Percentiles rank a stretch among this genome's conserved stretches.
Conservation (phyloP, 768 basidiomycete genomes). For the Cantharellus cinnabarinus region DNA sequence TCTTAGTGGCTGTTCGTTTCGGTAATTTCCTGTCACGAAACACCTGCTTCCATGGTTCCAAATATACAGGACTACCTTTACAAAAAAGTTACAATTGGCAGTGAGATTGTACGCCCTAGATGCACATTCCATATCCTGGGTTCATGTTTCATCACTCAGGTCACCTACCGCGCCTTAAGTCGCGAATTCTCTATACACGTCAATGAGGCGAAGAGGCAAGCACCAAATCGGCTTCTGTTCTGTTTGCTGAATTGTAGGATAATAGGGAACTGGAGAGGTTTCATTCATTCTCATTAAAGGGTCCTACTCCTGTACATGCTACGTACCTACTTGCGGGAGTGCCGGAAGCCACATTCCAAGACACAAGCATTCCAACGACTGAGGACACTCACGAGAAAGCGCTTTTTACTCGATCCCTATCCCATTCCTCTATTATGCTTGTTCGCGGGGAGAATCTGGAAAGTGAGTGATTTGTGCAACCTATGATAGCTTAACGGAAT, state of each 20-base stretch:
- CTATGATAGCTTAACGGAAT: too few species aligned
- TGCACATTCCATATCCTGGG: background rate
- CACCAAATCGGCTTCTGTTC: background rate
- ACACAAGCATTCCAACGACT: background rate
- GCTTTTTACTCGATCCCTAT: slow-evolving; percentile 21
- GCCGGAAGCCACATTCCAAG: background rate
- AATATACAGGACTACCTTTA: background rate
- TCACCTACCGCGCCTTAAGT: slow-evolving; percentile 62
- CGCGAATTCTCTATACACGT: slow-evolving; percentile 51
- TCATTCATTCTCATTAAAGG: slow-evolving; percentile 24
- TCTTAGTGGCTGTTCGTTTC: too few species aligned
- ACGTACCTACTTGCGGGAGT: slow-evolving; percentile 56
- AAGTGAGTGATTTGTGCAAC: slow-evolving; percentile 14
- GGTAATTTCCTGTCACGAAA: too few species aligned
- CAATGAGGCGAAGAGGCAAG: slow-evolving; percentile 59
- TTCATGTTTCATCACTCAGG: slow-evolving; percentile 21
- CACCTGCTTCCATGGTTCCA: too few species aligned
- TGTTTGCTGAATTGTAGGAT: background rate
- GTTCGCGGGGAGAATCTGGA: slow-evolving; percentile 46
- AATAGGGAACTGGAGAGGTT: slow-evolving; percentile 43
- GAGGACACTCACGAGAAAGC: background rate
- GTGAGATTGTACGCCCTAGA: background rate
- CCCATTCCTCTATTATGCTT: slow-evolving; percentile 27
- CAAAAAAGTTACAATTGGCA: background rate
- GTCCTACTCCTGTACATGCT: slow-evolving; percentile 30